Base-by-base conservation (phyloP, 257 asterid species). In the Petunia secreta region DNA sequence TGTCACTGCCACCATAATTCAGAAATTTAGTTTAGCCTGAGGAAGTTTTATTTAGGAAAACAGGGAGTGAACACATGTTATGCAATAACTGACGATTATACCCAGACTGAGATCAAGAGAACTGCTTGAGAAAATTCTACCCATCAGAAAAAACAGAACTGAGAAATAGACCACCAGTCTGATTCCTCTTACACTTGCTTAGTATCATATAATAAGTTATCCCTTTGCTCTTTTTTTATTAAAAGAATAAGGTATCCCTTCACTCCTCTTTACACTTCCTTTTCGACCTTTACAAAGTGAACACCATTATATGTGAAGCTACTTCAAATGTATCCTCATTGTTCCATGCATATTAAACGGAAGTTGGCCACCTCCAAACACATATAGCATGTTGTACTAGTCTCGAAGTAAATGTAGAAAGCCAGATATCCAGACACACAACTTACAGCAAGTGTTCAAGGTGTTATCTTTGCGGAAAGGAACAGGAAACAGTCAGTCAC, bases 361-460 rank as follows among this genome's bases (percentile, higher is more conserved):
- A 69, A 25, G 10, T 46, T 16, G 58, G 77, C 77, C 43, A 25
- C 62, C 77, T 71, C 62, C 40, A 48, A 48, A 71, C 60, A 50
- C 6, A 57, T 57, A 50, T 48, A 48, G 77, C 77, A 71, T 9
- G 9, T 71, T 71, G 60, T 50, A 0, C 34, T 5, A 71, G 77
- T 34, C 44, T 4, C 62, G 1, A 71, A 71, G 60, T 71, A 50
- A 59, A 5, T 0, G 34, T 34, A 71, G 43, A 71, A 48, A 69
- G 58, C 41, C 43, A 69, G 58, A 69, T 44, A 46, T 16, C 5
- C 25, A 46, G 41, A 46, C 59, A 46, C 77, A 57, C 2, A 69
- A 69, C 59, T 34, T 36, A 71, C 44, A 48, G 15, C 50, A 25
- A 0, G 59, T 71, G 15, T 71, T 50, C 1, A 41, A 69, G 59